These are phyloP conservation scores for Globisporangium camurandrum DNA, from an alignment of 352 stramenopile genomes.

Conservation along the genomic window DNA sequence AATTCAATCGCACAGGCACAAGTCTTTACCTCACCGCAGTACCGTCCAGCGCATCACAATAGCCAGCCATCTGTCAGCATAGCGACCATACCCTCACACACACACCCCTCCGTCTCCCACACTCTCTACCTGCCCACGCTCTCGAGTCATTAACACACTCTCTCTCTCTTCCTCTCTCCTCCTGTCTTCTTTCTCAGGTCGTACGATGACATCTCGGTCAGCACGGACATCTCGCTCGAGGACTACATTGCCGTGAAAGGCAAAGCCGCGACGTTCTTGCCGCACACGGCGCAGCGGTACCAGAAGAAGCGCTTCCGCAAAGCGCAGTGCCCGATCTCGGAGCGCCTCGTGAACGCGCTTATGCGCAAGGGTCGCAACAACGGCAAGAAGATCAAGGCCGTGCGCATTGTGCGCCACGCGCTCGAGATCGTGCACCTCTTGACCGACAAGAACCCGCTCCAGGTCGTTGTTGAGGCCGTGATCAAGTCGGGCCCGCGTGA, in stretches of 20 bases:
- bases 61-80: not conserved
- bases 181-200: slow-evolving; percentile 60
- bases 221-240: slow-evolving; percentile 95
- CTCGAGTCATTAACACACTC: not conserved
- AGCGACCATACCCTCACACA: not conserved
- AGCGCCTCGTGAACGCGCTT: slow-evolving; percentile 95
- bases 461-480: slow-evolving; percentile 92
- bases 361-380: slow-evolving; percentile 99
- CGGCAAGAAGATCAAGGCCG: slow-evolving; percentile 99
- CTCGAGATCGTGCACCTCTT: slow-evolving; percentile 99
- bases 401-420: slow-evolving; percentile 98
- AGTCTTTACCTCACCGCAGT: too few relatives aligned
- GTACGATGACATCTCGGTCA: slow-evolving; percentile 98
- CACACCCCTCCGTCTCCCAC: not conserved
- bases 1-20: too few relatives aligned
- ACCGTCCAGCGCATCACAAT: too few relatives aligned
- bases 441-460: slow-evolving; percentile 99
- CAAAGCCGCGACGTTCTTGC: slow-evolving; percentile 97
- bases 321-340: slow-evolving; percentile 98
- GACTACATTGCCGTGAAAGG: slow-evolving; percentile 99
- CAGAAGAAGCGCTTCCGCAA: slow-evolving; percentile 99
- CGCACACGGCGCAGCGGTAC: slow-evolving; percentile 99
- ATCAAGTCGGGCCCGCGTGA: slow-evolving; percentile 96
- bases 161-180: not conserved
- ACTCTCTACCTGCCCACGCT: not conserved